Evolutionary conservation across 805 yeast species (phyloP).

Genomic region (Lachancea mirantina): DNA sequence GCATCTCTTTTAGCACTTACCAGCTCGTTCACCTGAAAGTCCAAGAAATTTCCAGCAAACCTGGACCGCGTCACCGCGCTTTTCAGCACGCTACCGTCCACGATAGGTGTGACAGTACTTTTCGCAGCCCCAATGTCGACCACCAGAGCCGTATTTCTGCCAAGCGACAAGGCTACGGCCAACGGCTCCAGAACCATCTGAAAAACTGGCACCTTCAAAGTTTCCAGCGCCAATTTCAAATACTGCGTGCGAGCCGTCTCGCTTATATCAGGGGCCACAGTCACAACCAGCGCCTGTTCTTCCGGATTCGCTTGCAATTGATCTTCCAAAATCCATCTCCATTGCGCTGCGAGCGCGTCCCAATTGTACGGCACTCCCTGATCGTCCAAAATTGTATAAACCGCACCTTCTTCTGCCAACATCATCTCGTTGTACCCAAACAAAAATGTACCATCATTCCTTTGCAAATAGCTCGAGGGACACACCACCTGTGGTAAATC

Average conservation of each 20-base stretch:
- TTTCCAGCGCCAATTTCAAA: slow-evolving; percentile 69
- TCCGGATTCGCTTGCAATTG: slow-evolving; percentile 43
- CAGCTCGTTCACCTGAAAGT: slow-evolving; percentile 51
- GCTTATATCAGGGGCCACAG: slow-evolving; percentile 28
- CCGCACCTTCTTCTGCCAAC: slow-evolving; percentile 18
- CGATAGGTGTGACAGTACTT: slow-evolving; percentile 66
- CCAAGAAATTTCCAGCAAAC: slow-evolving; percentile 81
- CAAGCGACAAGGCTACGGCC: slow-evolving; percentile 70
- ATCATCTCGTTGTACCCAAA: slow-evolving; percentile 30
- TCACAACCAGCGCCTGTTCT: slow-evolving; percentile 59
- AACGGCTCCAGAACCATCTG: slow-evolving; percentile 71
- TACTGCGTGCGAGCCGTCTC: slow-evolving; percentile 46
- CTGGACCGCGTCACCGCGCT: slow-evolving; percentile 61
- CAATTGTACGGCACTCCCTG: slow-evolving; percentile 65
- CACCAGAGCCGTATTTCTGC: slow-evolving; percentile 70
- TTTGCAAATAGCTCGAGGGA: slow-evolving; percentile 47
- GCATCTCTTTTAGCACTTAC: slow-evolving; percentile 26
- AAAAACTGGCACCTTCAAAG: slow-evolving; percentile 66
- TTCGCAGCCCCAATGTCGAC: slow-evolving; percentile 72
- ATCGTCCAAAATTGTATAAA: slow-evolving; percentile 48
- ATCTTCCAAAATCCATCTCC: slow-evolving; percentile 56
- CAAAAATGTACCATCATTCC: slow-evolving; percentile 16
- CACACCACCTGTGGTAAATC: slow-evolving; percentile 55
- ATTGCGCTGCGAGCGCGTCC: slow-evolving; percentile 58
- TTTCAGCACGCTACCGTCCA: slow-evolving; percentile 63